phyloP scores from a whole-genome alignment of 169 alveolate species.

The Blepharisma undulans region DNA sequence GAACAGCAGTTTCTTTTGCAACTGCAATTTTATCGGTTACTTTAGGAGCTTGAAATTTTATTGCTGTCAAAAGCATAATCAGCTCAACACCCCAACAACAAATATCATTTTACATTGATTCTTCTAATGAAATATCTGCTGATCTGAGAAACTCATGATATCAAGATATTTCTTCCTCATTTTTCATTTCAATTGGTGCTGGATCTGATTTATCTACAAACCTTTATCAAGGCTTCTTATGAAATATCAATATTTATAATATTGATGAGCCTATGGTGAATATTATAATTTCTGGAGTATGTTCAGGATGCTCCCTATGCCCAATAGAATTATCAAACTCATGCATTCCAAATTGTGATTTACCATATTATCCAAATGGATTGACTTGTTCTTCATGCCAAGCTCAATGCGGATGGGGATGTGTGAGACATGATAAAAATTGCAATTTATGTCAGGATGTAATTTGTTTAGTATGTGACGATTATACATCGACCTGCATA shows the following conservation, averaged over 20 bases:
- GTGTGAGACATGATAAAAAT: slow-evolving; percentile 11
- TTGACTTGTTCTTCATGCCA: neutral
- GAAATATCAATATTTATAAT: neutral
- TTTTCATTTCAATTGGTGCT: neutral
- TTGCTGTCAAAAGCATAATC: neutral
- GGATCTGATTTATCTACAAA: neutral
- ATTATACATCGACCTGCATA: neutral
- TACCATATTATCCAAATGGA: neutral
- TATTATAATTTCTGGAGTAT: neutral
- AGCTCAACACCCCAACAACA: neutral
- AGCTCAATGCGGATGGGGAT: neutral
- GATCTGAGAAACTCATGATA: neutral
- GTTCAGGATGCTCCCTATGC: neutral
- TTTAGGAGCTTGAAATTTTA: neutral
- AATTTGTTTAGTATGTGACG: neutral
- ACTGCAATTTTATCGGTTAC: neutral
- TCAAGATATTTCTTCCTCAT: neutral
- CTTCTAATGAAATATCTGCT: neutral
- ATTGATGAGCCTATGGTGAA: neutral
- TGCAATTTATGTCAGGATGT: neutral
- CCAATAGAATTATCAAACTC: neutral
- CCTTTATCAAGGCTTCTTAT: neutral
- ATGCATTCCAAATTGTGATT: slow-evolving; percentile 4
- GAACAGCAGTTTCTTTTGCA: neutral
- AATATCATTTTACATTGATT: neutral